Evolutionary conservation across 345 rosid species (phyloP), one percentile per base, ranked within the genome.

Genomic region (Lumnitzera littorea): DNA sequence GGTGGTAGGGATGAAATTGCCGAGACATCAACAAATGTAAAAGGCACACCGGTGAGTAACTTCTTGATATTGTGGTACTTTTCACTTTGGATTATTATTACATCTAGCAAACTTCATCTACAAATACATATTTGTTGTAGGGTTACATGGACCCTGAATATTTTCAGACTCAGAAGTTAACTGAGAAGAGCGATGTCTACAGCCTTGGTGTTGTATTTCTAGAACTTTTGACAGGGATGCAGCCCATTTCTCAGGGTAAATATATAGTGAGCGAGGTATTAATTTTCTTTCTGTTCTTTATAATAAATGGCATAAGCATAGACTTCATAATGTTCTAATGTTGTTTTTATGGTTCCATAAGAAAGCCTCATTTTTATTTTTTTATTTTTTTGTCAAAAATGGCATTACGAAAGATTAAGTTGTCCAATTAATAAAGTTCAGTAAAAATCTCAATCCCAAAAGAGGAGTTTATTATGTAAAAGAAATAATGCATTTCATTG

Each of bases 91-190:
- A n/a, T 25, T 24, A 4, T n/a, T 15, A n/a, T 1, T 16, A 12
- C 15, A 63, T 13, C 12, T 24, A 0, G 4, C 13, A 2, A 46
- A 20, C 13, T 23, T 15, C 24, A 3, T 64, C 15, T 15, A 5
- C 46, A 10, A 20, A 20, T 20, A 20, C 48, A 16, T 52, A 11
- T 2, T 52, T 50, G 62, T 66, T 79, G 75, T 80, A 88, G 89
- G 99, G 97, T 53, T 84, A 94, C 72, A 86, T 90, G 50, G 99
- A 94, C 58, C 95, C 92, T 0, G 88, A 90, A 67, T 94, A 94
- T 70, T 90, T 90, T 70, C 72, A 81, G 55, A 90, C 96, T 16
- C 92, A 83, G 71, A 89, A 84, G 61, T 75, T 94, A 66, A 94
- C 91, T 0, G 92, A 94, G 68, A 94, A 90, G 78, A 94, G 99